Evolutionary conservation across 108 stramenopile species (phyloP).

Genomic region (Fistulifera solaris): DNA sequence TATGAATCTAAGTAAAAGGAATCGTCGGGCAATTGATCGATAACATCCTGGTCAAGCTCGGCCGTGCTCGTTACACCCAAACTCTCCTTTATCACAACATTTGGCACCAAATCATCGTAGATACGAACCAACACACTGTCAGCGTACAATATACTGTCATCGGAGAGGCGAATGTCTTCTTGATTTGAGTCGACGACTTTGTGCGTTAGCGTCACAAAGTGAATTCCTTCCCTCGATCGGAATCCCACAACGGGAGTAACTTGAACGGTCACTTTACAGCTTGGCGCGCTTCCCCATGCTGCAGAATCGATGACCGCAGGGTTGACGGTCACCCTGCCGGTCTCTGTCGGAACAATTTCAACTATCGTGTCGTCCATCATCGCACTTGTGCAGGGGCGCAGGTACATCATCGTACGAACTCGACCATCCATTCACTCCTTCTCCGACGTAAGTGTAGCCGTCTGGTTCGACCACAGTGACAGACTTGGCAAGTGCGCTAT

Average conservation of each 20-base stretch:
- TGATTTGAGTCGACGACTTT: slow-evolving; percentile 2
- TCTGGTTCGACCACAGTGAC: slow-evolving; percentile 14
- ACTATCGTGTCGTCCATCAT: slow-evolving; percentile 10
- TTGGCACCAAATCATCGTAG: slow-evolving; percentile 23
- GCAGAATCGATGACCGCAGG: neutral
- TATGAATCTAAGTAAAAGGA: slow-evolving; percentile 21
- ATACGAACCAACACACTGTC: slow-evolving; percentile 19
- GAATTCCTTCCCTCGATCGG: slow-evolving; percentile 13
- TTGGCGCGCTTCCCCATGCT: neutral
- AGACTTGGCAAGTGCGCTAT: slow-evolving; percentile 19
- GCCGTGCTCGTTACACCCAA: slow-evolving; percentile 19
- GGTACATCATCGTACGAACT: slow-evolving; percentile 23
- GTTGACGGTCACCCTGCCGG: slow-evolving; percentile 4
- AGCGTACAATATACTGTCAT: slow-evolving; percentile 14
- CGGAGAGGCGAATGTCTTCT: slow-evolving; percentile 10
- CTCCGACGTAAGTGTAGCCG: slow-evolving; percentile 16
- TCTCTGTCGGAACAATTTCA: slow-evolving; percentile 8
- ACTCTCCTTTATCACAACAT: slow-evolving; percentile 21
- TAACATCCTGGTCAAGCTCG: slow-evolving; percentile 22
- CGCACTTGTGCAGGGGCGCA: slow-evolving; percentile 18
- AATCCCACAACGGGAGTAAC: slow-evolving; percentile 12
- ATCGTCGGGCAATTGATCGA: neutral
- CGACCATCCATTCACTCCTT: slow-evolving; percentile 21
- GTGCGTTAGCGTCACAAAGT: slow-evolving; percentile 20
- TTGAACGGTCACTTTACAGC: slow-evolving; percentile 16